phyloP scores from a whole-genome alignment of 441 rosid species.

The Populus hybrid region DNA sequence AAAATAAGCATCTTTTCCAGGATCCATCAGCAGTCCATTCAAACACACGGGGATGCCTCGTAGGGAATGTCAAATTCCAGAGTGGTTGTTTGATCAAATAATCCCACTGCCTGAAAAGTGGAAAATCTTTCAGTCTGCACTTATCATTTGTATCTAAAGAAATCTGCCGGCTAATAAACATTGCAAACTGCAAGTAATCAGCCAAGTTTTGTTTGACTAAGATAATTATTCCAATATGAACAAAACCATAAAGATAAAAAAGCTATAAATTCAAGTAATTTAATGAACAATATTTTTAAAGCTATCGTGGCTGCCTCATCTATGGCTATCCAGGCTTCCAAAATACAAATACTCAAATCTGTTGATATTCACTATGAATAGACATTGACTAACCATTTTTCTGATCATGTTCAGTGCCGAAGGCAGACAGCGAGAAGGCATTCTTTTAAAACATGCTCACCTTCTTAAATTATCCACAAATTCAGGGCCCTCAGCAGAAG shows the following conservation, averaged over 20 bases:
- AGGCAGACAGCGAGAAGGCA: neutral
- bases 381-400: neutral
- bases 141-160: neutral
- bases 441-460: conserved; percentile 26
- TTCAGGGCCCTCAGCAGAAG: conserved; percentile 73
- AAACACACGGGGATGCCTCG: conserved; percentile 52
- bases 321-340: neutral
- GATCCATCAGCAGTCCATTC: conserved; percentile 50
- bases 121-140: neutral
- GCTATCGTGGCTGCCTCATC: neutral
- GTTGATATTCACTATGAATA: neutral
- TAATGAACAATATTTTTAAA: neutral
- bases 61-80: conserved; percentile 60
- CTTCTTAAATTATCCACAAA: conserved; percentile 62
- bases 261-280: neutral
- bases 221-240: neutral
- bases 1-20: conserved; percentile 45
- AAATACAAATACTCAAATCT: too few relatives aligned
- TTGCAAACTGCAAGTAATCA: neutral
- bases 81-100: conserved; percentile 54
- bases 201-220: neutral
- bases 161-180: neutral
- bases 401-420: neutral
- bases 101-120: conserved; percentile 52
- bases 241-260: neutral